Percentiles rank a stretch among this genome's conserved stretches.
Conservation (phyloP, 371 early-diverging fungal species). For the Saksenaea vasiformis region DNA sequence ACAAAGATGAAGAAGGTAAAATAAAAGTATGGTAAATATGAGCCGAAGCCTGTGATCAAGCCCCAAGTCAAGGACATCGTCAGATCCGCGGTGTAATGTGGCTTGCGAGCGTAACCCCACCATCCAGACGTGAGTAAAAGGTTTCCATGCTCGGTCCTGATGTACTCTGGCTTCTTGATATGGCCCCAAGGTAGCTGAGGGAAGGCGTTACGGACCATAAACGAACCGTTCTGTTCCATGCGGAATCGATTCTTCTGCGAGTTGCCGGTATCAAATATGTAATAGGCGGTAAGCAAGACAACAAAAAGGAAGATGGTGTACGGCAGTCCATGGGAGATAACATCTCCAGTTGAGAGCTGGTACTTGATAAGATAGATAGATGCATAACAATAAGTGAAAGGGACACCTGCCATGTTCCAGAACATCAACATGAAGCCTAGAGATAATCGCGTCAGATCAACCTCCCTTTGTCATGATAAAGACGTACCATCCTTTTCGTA, state of each 20-base stretch:
- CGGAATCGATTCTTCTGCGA: slow-evolving; percentile 88
- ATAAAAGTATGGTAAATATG: slow-evolving; percentile 87
- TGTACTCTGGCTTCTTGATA: slow-evolving; percentile 72
- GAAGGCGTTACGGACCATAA: slow-evolving; percentile 58
- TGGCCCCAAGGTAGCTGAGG: slow-evolving; percentile 69
- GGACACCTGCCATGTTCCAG: slow-evolving; percentile 65
- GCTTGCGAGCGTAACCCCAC: slow-evolving; percentile 87
- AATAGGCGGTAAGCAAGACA: slow-evolving; percentile 46
- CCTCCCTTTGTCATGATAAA: too few species aligned
- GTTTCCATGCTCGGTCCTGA: slow-evolving; percentile 77
- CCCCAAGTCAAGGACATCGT: slow-evolving; percentile 84
- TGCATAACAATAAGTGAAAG: slow-evolving; percentile 64
- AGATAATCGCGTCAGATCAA: background rate
- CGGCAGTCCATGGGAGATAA: slow-evolving; percentile 39
- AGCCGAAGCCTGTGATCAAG: slow-evolving; percentile 73
- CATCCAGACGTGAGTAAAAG: slow-evolving; percentile 80
- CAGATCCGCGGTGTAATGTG: slow-evolving; percentile 87
- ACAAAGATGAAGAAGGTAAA: slow-evolving; percentile 78
- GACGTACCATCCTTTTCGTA: slow-evolving; percentile 57
- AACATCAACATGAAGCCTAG: slow-evolving; percentile 64
- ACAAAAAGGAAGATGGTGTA: slow-evolving; percentile 45
- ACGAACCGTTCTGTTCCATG: slow-evolving; percentile 69
- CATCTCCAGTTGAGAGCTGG: slow-evolving; percentile 38
- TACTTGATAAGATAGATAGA: slow-evolving; percentile 56
- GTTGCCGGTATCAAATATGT: slow-evolving; percentile 71